Base-by-base conservation (phyloP, 345 rosid species). In the Arabidopsis suecica region DNA sequence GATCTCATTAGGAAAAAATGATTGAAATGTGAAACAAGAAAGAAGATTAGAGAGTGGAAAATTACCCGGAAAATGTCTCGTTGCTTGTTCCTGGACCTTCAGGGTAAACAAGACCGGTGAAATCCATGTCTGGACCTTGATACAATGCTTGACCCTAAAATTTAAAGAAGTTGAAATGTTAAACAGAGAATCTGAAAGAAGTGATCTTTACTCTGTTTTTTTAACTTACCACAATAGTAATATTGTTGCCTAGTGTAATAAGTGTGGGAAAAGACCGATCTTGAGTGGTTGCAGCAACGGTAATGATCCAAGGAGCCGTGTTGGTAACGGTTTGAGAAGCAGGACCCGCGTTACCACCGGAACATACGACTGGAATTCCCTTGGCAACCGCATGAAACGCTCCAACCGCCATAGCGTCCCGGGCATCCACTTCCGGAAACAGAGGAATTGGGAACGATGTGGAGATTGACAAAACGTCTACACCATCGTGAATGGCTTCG, bases 101-200 rank as follows among this genome's bases (percentile, higher is more conserved):
- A 2, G 88, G 88, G 70, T 82, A 85, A 40, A 83, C 74, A 60
- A 90, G 64, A 57, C 82, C 80, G 1, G 83, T 79, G 51, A 83
- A 83, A 57, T 77, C 82, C 32, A 57, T 66, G 9, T 77, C 78
- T 47, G 84, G 81, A 69, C 93, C 91, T 22, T 73, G 68, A 69
- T 74, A 88, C 32, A 81, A 50, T 11, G 89, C 90, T 80, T 82
- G 87, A 58, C 87, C 89, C 92, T 89, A 72, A 9, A 77, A 12
- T 61, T 65, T 4, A 3, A 13, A 18, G 1, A 62, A 57, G 69
- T 18, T 13, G 3, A 44, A 14, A 22, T 34, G 20, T 64, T 54
- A 32, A 53, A 53, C 0, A 62, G 57, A 55, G 45, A 20, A 18
- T 41, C 33, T 61, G 36, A 44, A 63, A 53, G 45, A 51, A 41